Evolutionary conservation across 805 yeast genomes (phyloP), one percentile per base, ranked within the genome.

Genomic region (Sugiyamaella floridensis): DNA sequence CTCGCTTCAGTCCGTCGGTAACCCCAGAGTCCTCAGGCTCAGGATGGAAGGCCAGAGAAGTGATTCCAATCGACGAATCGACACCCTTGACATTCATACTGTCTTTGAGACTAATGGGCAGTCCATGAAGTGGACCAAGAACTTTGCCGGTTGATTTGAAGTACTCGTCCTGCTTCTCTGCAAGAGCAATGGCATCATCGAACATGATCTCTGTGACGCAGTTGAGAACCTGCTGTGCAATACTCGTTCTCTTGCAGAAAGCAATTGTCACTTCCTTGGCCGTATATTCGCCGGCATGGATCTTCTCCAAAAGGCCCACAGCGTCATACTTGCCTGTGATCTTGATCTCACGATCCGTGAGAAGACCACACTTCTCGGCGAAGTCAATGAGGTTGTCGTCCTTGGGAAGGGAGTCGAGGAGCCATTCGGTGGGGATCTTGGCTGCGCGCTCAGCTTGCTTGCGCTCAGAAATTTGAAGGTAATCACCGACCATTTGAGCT

Each of bases 51-150:
- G 44, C 78, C 76, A 47, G 14, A 29, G 54, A 50, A 2, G 59
- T 49, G 32, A 50, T 43, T 19, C 84, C 85, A 58, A 77, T 66
- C 9, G 79, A 64, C 2, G 84, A 70, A 14, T 76, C 76, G 19
- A 71, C 69, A 2, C 82, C 83, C 46, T 67, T 66, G 49, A 80
- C 59, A 52, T 75, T 71, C 48, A 76, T 64, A 49, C 72, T 71
- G 54, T 78, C 82, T 60, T 82, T 82, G 48, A 82, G 69, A 0
- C 85, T 79, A 28, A 82, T 69, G 2, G 88, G 88, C 40, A 83
- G 67, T 2, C 88, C 88, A 58, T 83, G 87, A 44, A 83, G 72
- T 1, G 85, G 82, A 29, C 87, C 87, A 32, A 78, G 62, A 2
- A 74, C 65, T 56, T 76, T 72, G 12, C 82, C 83, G 40, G 71